phyloP scores from a whole-genome alignment of 2,329 filamentous ascomycete genomes.

The Colletotrichum eleusines region DNA sequence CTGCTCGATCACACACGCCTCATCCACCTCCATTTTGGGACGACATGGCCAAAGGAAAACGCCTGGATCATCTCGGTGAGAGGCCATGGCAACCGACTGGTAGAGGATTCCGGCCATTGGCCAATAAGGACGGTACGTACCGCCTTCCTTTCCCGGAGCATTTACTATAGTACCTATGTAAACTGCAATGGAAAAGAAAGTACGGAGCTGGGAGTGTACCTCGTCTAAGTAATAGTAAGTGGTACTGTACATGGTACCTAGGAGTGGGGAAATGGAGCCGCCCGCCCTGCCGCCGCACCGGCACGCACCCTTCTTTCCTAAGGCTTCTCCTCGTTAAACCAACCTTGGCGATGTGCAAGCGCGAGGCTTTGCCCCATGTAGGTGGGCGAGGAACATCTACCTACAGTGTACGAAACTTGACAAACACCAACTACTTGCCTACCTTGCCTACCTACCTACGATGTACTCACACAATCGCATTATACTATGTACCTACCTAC shows the following conservation, averaged over 20 bases:
- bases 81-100: not conserved
- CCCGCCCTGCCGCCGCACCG: conserved; percentile 26
- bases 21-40: not conserved
- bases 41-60: not conserved
- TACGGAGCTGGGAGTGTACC: too few species aligned
- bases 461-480: not conserved
- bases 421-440: not conserved
- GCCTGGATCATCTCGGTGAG: not conserved
- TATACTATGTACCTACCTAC: too few species aligned
- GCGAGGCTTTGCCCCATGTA: not conserved
- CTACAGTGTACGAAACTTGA: not conserved
- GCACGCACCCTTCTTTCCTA: conserved; percentile 19
- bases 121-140: not conserved
- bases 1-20: not conserved
- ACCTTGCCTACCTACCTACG: too few species aligned
- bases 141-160: not conserved
- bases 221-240: too few species aligned
- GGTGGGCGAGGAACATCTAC: not conserved
- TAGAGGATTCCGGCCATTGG: not conserved
- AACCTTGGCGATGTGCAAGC: conserved; percentile 6
- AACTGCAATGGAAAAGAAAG: not conserved
- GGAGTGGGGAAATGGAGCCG: conserved; percentile 10
- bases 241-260: too few species aligned
- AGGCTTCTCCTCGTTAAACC: conserved; percentile 13
- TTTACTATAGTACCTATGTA: too few species aligned